Percentiles rank a stretch among this genome's conserved stretches.
Conservation (phyloP, 2,329 filamentous ascomycete genomes). For the Tolypocladium tropicale region DNA sequence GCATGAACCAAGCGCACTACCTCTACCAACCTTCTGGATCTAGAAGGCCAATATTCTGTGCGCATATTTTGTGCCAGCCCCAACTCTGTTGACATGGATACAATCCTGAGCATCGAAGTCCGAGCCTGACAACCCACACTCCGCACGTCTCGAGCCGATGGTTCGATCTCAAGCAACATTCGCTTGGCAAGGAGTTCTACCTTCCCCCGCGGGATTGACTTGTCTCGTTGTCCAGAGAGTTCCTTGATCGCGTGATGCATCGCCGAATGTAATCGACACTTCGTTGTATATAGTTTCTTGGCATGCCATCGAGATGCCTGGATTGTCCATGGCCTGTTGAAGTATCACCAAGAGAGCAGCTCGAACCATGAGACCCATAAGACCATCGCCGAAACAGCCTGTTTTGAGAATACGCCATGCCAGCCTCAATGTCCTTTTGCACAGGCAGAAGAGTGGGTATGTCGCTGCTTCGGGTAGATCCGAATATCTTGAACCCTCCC, state of each 20-base stretch:
- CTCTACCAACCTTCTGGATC: neutral
- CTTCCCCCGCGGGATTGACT: too few relatives aligned
- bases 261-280: too few relatives aligned
- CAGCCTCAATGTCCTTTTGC: too few relatives aligned
- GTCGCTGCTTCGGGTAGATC: neutral
- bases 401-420: too few relatives aligned
- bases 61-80: neutral
- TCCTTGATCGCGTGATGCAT: too few relatives aligned
- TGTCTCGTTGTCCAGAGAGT: too few relatives aligned
- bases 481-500: neutral
- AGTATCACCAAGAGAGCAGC: neutral
- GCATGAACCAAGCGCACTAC: neutral
- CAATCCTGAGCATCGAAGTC: neutral
- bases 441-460: too few relatives aligned
- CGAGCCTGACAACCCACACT: neutral
- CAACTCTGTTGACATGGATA: neutral
- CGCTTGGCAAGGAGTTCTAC: neutral
- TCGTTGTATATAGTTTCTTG: neutral
- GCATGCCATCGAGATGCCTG: neutral
- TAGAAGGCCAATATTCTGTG: neutral
- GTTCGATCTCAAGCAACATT: too few relatives aligned
- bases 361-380: too few relatives aligned
- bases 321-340: neutral
- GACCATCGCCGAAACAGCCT: too few relatives aligned
- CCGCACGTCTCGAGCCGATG: neutral